These are phyloP conservation scores for Dendrocalamus latiflorus DNA, from an alignment of 202 grass and related monocot genomes.

Conservation along the genomic window DNA sequence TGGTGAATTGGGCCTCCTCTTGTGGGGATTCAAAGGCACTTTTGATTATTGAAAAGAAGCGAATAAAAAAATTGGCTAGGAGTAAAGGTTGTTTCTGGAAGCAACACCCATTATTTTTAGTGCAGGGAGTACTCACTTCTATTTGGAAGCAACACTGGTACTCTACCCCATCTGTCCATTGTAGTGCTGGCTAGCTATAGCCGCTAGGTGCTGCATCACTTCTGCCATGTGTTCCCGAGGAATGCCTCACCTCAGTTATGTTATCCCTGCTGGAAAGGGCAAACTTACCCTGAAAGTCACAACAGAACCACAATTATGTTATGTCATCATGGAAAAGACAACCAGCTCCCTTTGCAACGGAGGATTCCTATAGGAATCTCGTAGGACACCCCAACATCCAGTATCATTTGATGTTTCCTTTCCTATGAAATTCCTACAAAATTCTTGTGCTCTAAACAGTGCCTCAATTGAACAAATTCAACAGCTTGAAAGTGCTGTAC, in stretches of 20 bases:
- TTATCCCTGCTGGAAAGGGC: background rate
- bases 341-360: background rate
- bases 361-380: background rate
- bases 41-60: background rate
- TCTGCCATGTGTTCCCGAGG: background rate
- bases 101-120: constrained; percentile 30
- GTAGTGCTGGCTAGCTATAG: constrained; percentile 18
- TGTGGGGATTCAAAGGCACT: constrained; percentile 7
- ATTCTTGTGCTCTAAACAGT: background rate
- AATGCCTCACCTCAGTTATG: background rate
- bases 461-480: background rate
- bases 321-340: background rate
- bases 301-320: background rate
- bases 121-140: background rate
- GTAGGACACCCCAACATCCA: background rate
- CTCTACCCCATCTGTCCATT: background rate
- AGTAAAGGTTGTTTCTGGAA: constrained; percentile 20
- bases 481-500: background rate
- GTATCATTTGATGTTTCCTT: background rate
- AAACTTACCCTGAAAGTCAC: background rate
- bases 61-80: background rate
- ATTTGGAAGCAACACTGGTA: constrained; percentile 1
- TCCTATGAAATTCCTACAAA: no score
- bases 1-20: background rate
- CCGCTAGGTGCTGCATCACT: constrained; percentile 13